Evolutionary conservation across 2,329 filamentous ascomycete genomes (phyloP), one percentile per base, ranked within the genome.

Genomic region (Botrytis sinoallii): DNA sequence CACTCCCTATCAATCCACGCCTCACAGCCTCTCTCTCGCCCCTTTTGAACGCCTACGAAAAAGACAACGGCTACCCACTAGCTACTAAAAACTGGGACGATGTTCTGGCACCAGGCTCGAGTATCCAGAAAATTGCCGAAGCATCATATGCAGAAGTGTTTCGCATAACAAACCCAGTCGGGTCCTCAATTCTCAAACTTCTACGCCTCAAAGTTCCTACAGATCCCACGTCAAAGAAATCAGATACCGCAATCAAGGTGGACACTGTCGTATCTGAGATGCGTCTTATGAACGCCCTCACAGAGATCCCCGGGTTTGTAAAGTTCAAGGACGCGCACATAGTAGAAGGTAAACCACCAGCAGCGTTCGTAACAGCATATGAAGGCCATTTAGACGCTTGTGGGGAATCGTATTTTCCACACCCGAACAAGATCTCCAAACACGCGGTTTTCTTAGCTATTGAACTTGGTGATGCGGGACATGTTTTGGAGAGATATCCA

Each of bases 91-190:
- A 74, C 6, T 91, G 89, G 89, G 81, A 84, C 44, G 88, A 90
- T 70, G 84, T 91, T 44, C 88, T 88, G 67, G 86, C 86, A 0
- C 81, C 84, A 0, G 85, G 84, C 25, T 86, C 88, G 77, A 81
- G 81, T 52, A 88, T 91, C 67, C 84, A 85, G 61, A 91, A 91
- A 81, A 91, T 91, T 69, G 89, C 89, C 16, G 89, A 91, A 79
- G 89, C 89, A 8, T 91, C 89, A 3, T 91, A 88, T 77, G 89
- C 89, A 9, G 89, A 91, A 79, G 88, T 91, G 16, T 91, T 91
- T 77, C 88, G 88, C 16, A 85, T 91, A 76, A 87, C 84, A 65
- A 91, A 90, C 78, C 83, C 85, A 63, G 83, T 85, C 25, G 89
- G 88, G 14, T 89, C 87, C 40, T 90, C 88, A 79, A 90, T 91